phyloP scores from a whole-genome alignment of 106 monocot genomes.

The Alisma plantagoaquatica region DNA sequence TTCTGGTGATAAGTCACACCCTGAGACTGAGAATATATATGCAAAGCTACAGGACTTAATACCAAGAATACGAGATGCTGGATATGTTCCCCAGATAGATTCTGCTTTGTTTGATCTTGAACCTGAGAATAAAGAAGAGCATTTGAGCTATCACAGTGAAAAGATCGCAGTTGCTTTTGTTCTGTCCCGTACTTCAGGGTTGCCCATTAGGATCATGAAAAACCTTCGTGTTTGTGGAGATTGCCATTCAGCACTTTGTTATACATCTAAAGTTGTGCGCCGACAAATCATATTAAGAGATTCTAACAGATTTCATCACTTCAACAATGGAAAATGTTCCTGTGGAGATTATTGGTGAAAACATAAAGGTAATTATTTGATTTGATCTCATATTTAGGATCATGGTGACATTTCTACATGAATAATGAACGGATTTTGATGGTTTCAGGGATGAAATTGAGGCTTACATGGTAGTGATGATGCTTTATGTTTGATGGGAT shows the following conservation, averaged over 20 bases:
- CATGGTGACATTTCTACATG: too few species aligned
- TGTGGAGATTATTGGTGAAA: constrained; percentile 65
- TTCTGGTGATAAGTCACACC: constrained; percentile 64
- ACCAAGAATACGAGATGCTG: constrained; percentile 43
- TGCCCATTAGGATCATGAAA: constrained; percentile 75
- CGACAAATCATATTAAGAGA: constrained; percentile 46
- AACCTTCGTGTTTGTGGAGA: constrained; percentile 77
- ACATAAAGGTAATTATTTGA: too few species aligned
- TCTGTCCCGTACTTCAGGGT: constrained; percentile 33
- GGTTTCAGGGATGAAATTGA: too few species aligned
- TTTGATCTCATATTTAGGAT: too few species aligned
- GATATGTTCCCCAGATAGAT: constrained; percentile 59
- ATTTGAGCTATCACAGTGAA: constrained; percentile 68
- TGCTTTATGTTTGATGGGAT: too few species aligned
- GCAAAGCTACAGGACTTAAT: constrained; percentile 31
- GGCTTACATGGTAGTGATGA: too few species aligned
- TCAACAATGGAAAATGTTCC: constrained; percentile 49
- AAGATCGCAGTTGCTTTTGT: constrained; percentile 76
- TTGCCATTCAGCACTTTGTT: constrained; percentile 60
- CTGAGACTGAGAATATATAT: constrained; percentile 44
- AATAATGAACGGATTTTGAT: too few species aligned
- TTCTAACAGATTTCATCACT: constrained; percentile 61
- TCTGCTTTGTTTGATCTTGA: constrained; percentile 65
- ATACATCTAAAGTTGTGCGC: constrained; percentile 56
- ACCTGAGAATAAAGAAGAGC: constrained; percentile 59